These are phyloP conservation scores for Zymoseptoria tritici DNA, from an alignment of 2,329 filamentous ascomycete species.

Conservation along the genomic window DNA sequence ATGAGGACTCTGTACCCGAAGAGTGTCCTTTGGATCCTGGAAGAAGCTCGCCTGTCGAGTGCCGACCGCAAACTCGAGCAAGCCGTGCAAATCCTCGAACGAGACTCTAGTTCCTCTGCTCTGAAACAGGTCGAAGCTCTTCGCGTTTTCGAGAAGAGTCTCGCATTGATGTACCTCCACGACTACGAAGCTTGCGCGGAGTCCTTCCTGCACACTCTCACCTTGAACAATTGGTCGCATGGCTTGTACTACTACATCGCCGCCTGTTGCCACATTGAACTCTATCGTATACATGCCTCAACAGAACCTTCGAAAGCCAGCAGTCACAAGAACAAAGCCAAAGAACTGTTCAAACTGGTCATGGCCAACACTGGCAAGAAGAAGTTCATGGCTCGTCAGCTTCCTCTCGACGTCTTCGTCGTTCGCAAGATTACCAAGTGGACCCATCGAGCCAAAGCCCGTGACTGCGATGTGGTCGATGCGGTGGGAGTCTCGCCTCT, in stretches of 20 bases:
- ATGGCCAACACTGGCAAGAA: slow-evolving; percentile 74
- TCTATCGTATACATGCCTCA: slow-evolving; percentile 60
- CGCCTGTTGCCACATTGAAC: slow-evolving; percentile 67
- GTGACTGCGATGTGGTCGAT: slow-evolving; percentile 64
- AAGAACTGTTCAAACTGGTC: slow-evolving; percentile 63
- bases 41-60: slow-evolving; percentile 72
- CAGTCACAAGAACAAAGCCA: slow-evolving; percentile 45
- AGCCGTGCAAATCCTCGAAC: slow-evolving; percentile 53
- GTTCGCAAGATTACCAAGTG: slow-evolving; percentile 79
- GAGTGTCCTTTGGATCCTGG: slow-evolving; percentile 76
- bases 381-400: slow-evolving; percentile 77
- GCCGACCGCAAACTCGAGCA: slow-evolving; percentile 58
- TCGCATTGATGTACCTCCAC: slow-evolving; percentile 72
- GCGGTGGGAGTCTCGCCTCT: slow-evolving; percentile 73
- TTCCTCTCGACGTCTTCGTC: slow-evolving; percentile 85
- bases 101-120: slow-evolving; percentile 42
- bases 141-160: slow-evolving; percentile 73
- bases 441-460: slow-evolving; percentile 66
- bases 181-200: slow-evolving; percentile 67
- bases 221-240: slow-evolving; percentile 86
- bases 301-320: slow-evolving; percentile 42
- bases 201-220: slow-evolving; percentile 62
- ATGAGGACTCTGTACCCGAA: slow-evolving; percentile 76
- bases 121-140: slow-evolving; percentile 86
- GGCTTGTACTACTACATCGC: slow-evolving; percentile 85